Base-by-base conservation (phyloP, 768 basidiomycete species). In the Candolleomyces eurysporus region DNA sequence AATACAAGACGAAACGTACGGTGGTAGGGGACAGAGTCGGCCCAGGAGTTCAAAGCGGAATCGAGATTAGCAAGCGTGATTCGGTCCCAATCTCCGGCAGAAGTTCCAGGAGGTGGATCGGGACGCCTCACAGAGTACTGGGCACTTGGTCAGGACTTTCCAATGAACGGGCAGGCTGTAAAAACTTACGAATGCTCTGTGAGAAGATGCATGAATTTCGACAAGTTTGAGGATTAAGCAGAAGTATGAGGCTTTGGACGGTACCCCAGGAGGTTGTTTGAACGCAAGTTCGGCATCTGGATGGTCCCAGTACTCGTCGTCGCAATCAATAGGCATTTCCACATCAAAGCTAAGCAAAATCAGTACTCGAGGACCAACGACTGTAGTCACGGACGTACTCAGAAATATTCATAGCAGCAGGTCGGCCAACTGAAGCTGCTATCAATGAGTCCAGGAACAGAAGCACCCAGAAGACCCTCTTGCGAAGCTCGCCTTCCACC, bases 361-460 rank as follows among this genome's bases (percentile, higher is more conserved):
- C 9, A 21, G 19, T 60, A 48, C 19, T 50, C 10, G n/a, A 7
- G 10, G 31, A 65, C 51, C 42, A 6, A n/a, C 11, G 43, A 32
- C 32, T 4, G 32, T 17, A n/a, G 21, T 11, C 8, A 21, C 42
- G 32, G 31, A 42, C 83, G 61, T 68, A 84, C 84, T 90, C 89
- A 67, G 88, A 87, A 63, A 91, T 88, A 51, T 87, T 85, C 9
- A 91, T 80, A 5, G 85, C 84, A 63, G 85, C 81, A 0, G 88
- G 87, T 17, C 90, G 76, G 3, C 91, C 91, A 16, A 87, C 74
- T 1, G 78, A 78, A 31, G 76, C 64, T 30, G 17, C 17, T 22
- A 50, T 7, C 72, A 64, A 57, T 82, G 66, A 63, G 84, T 83
- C 64, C 83, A 73, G 17, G 65, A 70, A 11, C 82, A 73, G 8